Evolutionary conservation across 2,329 filamentous ascomycete genomes (phyloP), one percentile per base, ranked within the genome.

Genomic region (Colletotrichum zoysiae): DNA sequence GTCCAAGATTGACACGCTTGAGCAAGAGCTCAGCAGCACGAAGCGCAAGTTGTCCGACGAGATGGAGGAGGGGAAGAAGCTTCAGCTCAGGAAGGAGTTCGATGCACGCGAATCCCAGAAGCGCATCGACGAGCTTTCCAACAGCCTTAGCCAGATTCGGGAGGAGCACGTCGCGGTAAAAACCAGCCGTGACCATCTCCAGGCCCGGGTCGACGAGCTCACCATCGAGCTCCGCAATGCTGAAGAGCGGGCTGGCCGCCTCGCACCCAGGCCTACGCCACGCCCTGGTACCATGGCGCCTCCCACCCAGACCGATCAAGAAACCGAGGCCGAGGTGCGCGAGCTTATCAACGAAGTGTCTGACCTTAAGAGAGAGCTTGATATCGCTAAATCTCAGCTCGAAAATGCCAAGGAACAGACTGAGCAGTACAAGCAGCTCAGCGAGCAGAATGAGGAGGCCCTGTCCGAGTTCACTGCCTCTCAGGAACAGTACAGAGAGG

Each of bases 41-140:
- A 97, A 97, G 82, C 92, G 93, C 60, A 97, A 95, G 80, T 86
- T 98, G 3, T 90, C 92, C 2, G 90, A 94, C 35, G 95, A 98
- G 78, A 82, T 91, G 0, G 95, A 98, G 73, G 95, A 97, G 74
- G 89, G 87, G 75, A 97, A 95, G 85, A 95, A 97, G 80, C 84
- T 93, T 44, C 87, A 93, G 71, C 85, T 96, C 62, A 91, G 95
- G 69, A 95, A 97, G 77, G 95, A 98, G 78, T 98, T 93, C 74
- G 96, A 99, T 73, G 89, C 92, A 53, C 92, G 94, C 75, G 94
- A 98, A 79, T 91, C 89, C 62, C 94, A 97, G 80, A 96, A 95
- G 81, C 91, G 95, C 63, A 96, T 98, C 73, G 95, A 99, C 75
- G 95, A 98, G 77, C 88, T 99, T 57, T 92, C 95, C 74, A 86